These are phyloP conservation scores for Vitis riparia DNA, from an alignment of 164 flowering plant species.

Conservation along the genomic window DNA sequence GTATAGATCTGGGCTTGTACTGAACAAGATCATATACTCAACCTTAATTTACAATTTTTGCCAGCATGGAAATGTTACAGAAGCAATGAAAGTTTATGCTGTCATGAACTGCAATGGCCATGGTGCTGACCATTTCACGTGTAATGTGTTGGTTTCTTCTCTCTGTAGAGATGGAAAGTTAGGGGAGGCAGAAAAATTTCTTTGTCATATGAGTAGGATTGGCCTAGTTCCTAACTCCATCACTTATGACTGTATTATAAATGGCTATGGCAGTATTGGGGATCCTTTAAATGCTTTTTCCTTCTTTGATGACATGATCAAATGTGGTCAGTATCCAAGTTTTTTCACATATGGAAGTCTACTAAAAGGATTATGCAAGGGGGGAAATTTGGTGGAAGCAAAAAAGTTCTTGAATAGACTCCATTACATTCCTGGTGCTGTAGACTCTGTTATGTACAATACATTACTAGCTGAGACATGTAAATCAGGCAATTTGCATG, in stretches of 20 bases:
- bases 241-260: conserved; percentile 61
- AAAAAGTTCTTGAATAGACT: conserved; percentile 42
- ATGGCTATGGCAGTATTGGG: conserved; percentile 60
- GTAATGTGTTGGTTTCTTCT: conserved; percentile 54
- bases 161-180: conserved; percentile 58
- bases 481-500: conserved; percentile 48
- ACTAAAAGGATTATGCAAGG: conserved; percentile 69
- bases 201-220: conserved; percentile 52
- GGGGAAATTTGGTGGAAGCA: conserved; percentile 52
- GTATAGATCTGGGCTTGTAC: conserved; percentile 46
- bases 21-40: conserved; percentile 50
- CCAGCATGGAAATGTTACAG: conserved; percentile 41
- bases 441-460: conserved; percentile 58
- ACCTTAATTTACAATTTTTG: conserved; percentile 63
- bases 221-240: conserved; percentile 49
- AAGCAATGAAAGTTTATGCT: conserved; percentile 52
- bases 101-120: conserved; percentile 46
- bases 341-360: conserved; percentile 56
- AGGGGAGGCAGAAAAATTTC: conserved; percentile 61
- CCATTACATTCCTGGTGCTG: conserved; percentile 44
- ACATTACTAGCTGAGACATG: conserved; percentile 49
- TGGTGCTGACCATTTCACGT: conserved; percentile 43
- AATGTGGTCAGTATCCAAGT: conserved; percentile 54
- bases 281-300: conserved; percentile 58
- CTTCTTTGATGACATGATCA: conserved; percentile 63